Conservation (phyloP, 495 filamentous ascomycete species). For the Cercophora sp. region DNA sequence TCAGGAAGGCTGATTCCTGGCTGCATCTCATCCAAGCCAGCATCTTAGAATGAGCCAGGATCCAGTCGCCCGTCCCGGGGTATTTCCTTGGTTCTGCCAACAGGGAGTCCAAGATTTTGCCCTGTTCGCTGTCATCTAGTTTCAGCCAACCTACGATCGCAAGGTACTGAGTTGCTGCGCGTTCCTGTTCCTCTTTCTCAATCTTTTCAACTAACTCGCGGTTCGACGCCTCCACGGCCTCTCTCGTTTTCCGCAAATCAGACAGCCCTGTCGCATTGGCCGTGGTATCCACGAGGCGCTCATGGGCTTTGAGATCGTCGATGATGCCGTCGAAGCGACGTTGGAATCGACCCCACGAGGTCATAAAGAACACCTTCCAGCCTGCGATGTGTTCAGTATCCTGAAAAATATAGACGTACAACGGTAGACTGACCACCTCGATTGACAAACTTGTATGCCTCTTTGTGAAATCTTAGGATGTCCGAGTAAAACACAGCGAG, state of each 20-base stretch:
- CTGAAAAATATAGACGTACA: too few species aligned
- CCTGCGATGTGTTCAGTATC: too few species aligned
- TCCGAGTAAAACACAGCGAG: constrained; percentile 41
- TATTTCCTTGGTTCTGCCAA: constrained; percentile 14
- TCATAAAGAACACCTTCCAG: constrained; percentile 44
- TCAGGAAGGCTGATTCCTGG: constrained; percentile 16
- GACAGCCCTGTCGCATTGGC: constrained; percentile 25
- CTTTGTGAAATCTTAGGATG: constrained; percentile 42
- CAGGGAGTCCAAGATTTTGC: constrained; percentile 20
- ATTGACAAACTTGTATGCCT: constrained; percentile 44
- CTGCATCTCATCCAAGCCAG: constrained; percentile 20
- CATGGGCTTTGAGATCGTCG: constrained; percentile 32
- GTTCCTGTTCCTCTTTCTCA: constrained; percentile 16
- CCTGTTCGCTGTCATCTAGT: constrained; percentile 27
- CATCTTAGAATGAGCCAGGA: constrained; percentile 21
- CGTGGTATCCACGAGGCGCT: constrained; percentile 35
- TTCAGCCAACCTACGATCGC: constrained; percentile 28
- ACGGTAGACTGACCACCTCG: constrained; percentile 29
- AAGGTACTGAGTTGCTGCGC: constrained; percentile 18
- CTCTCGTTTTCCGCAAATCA: constrained; percentile 19
- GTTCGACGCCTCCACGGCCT: constrained; percentile 17
- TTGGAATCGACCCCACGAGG: constrained; percentile 40
- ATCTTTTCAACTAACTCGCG: constrained; percentile 19
- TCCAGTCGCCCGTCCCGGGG: constrained; percentile 28
- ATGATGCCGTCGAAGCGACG: constrained; percentile 36